Conservation (phyloP, 768 basidiomycete species). For the Leccinum subtestaceum region DNA sequence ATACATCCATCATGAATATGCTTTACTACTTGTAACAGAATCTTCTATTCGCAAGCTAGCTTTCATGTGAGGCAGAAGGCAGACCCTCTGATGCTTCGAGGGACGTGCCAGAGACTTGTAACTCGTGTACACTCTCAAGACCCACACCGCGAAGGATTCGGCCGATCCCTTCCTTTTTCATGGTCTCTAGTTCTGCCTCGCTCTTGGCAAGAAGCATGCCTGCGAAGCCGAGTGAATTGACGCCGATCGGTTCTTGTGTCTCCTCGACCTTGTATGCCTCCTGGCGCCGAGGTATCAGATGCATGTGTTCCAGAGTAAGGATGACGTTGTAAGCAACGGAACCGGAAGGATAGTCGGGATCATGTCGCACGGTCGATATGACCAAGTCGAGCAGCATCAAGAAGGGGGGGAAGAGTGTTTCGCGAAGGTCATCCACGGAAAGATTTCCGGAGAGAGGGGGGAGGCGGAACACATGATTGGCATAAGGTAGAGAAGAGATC, state of each 20-base stretch:
- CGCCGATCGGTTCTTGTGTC: slow-evolving; percentile 57
- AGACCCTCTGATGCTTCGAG: slow-evolving; percentile 33
- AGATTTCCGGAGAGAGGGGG: slow-evolving; percentile 21
- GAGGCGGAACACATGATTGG: slow-evolving; percentile 70
- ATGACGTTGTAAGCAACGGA: slow-evolving; percentile 81
- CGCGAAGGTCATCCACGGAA: slow-evolving; percentile 45
- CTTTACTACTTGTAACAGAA: not conserved
- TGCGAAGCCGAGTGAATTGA: slow-evolving; percentile 89
- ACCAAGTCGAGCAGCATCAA: slow-evolving; percentile 72
- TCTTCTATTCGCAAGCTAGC: not conserved
- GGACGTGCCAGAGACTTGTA: slow-evolving; percentile 53
- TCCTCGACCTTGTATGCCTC: slow-evolving; percentile 56
- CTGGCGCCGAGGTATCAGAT: slow-evolving; percentile 74
- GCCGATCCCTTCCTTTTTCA: slow-evolving; percentile 60
- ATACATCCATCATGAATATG: slow-evolving; percentile 1
- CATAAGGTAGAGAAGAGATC: slow-evolving; percentile 65
- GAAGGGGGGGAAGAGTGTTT: slow-evolving; percentile 57
- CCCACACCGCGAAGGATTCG: slow-evolving; percentile 65
- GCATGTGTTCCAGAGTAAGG: slow-evolving; percentile 78
- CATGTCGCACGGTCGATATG: slow-evolving; percentile 70
- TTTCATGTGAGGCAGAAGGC: not conserved
- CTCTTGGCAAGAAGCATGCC: slow-evolving; percentile 89
- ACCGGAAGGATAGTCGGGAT: slow-evolving; percentile 57
- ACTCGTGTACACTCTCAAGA: slow-evolving; percentile 63
- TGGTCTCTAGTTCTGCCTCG: slow-evolving; percentile 65